Percentiles rank a stretch among this genome's conserved stretches.
phyloP scores from a whole-genome alignment of 352 stramenopile species.

The Phytophthora syringae region DNA sequence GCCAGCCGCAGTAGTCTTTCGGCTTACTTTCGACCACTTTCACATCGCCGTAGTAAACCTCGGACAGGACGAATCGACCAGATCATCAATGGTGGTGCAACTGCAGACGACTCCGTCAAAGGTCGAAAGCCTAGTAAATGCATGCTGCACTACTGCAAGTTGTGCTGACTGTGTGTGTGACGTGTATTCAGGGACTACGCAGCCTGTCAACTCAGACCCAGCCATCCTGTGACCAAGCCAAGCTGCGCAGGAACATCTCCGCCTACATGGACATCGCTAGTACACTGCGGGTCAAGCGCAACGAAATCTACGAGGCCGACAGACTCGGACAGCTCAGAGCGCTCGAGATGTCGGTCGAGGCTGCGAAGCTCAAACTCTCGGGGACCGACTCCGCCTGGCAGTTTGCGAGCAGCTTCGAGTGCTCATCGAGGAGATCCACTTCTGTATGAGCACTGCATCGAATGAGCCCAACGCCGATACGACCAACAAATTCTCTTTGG shows the following conservation, averaged over 20 bases:
- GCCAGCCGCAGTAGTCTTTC: conserved; percentile 2
- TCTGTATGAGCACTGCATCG: background rate
- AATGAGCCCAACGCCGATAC: background rate
- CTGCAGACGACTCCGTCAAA: background rate
- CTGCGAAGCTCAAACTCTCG: conserved; percentile 13
- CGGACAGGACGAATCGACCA: conserved; percentile 11
- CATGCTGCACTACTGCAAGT: background rate
- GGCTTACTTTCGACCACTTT: conserved; percentile 10
- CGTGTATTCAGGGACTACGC: background rate
- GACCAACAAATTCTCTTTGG: background rate
- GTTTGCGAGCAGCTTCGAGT: conserved; percentile 25
- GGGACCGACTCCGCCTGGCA: conserved; percentile 20
- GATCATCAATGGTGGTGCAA: conserved; percentile 2
- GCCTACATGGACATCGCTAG: conserved; percentile 13
- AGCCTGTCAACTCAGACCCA: background rate
- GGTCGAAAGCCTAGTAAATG: background rate
- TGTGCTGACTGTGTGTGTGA: background rate
- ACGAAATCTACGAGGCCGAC: conserved; percentile 21
- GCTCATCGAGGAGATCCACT: conserved; percentile 11
- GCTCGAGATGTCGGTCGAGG: conserved; percentile 11
- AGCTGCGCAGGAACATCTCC: conserved; percentile 14
- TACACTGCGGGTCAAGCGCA: conserved; percentile 11
- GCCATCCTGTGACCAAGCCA: conserved; percentile 5
- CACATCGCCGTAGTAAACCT: conserved; percentile 1
- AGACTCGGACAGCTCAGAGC: conserved; percentile 9